A percentile compares a stretch with the other conserved stretches of the same genome.
Evolutionary conservation across 139 green algal genomes (phyloP).

Genomic region (Auxenochlorella pyrenoidosa): DNA sequence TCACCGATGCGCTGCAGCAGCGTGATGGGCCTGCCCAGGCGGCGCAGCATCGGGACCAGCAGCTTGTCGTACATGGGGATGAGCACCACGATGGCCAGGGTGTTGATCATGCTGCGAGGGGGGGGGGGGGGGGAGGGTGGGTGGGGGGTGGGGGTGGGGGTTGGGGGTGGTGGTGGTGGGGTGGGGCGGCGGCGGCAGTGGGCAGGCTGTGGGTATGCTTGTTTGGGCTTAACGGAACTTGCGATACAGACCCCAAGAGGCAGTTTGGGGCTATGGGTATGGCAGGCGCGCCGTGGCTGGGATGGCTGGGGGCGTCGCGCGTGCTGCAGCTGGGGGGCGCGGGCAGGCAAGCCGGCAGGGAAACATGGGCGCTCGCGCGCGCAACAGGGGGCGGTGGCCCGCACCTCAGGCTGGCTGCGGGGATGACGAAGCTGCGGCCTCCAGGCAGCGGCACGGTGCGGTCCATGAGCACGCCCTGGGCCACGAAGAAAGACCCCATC

Average conservation of each 20-base stretch:
- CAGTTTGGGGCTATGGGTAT: no score
- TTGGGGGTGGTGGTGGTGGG: no score
- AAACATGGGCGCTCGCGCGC: no score
- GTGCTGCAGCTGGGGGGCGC: no score
- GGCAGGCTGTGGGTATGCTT: no score
- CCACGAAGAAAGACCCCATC: constrained; percentile 93
- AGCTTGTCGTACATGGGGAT: constrained; percentile 89
- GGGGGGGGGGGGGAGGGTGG: neutral
- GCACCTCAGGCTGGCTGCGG: constrained; percentile 81
- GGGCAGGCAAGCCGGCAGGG: no score
- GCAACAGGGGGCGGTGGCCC: neutral
- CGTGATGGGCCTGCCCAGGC: constrained; percentile 63
- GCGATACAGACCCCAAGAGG: no score
- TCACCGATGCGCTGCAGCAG: constrained; percentile 83
- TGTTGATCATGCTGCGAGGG: constrained; percentile 80
- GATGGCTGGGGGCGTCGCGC: no score
- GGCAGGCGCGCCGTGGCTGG: no score
- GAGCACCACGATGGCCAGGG: constrained; percentile 81
- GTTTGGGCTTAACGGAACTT: no score
- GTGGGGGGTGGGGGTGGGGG: neutral
- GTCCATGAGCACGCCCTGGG: constrained; percentile 88
- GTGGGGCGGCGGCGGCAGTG: no score
- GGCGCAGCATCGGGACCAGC: constrained; percentile 72
- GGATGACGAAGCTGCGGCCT: constrained; percentile 66
- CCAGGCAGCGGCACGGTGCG: constrained; percentile 38